Evolutionary conservation across 257 asterid species (phyloP).

Genomic region (Cinchona pubescens): DNA sequence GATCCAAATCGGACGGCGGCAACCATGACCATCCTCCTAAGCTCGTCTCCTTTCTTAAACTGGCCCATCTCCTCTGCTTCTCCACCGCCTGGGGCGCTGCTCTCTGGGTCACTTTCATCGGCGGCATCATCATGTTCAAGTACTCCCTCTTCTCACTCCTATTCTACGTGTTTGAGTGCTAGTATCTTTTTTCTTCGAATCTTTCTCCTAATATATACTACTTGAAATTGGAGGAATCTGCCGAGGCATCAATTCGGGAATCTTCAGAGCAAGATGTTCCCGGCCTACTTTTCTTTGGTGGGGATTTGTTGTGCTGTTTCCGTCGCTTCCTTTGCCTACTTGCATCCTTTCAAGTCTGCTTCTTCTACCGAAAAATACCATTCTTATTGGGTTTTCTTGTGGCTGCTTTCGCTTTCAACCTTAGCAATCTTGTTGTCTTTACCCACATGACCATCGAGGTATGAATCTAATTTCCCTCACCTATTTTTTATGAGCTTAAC

Average conservation of each 20-base stretch:
- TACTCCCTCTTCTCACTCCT: conserved; percentile 15
- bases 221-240: conserved; percentile 50
- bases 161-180: not conserved
- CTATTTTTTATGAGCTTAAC: not conserved
- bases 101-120: conserved; percentile 96
- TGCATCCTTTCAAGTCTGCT: conserved; percentile 91
- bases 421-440: conserved; percentile 79
- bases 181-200: too few species aligned
- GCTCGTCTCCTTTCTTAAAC: conserved; percentile 51
- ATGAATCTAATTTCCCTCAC: conserved; percentile 5
- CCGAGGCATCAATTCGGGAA: conserved; percentile 98
- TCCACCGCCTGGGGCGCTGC: conserved; percentile 98
- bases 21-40: conserved; percentile 50
- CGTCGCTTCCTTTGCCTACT: conserved; percentile 72
- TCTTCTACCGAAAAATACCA: conserved; percentile 74
- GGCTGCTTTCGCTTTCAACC: conserved; percentile 85
- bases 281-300: conserved; percentile 93
- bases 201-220: too few species aligned
- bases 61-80: conserved; percentile 85
- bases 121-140: conserved; percentile 99
- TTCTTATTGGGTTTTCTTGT: conserved; percentile 76
- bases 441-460: conserved; percentile 99
- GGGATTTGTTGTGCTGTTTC: conserved; percentile 92
- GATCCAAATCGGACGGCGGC: conserved; percentile 62
- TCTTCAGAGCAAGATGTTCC: conserved; percentile 96